Conservation (phyloP, 1,284 basidiomycete species). For the Heliocybe sulcata region DNA sequence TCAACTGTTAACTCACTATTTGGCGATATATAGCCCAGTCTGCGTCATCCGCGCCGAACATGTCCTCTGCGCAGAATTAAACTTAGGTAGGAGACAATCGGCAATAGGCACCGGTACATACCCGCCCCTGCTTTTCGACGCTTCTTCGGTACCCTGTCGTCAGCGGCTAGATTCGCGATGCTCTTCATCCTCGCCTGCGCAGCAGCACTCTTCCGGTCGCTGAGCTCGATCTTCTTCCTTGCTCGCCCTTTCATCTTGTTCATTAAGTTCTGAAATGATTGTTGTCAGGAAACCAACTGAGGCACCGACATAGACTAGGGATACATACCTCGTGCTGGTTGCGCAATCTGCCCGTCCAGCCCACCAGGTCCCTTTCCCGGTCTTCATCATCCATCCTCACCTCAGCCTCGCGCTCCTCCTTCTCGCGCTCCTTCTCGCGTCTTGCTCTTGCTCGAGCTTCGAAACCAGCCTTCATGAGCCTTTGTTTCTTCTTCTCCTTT, state of each 20-base stretch:
- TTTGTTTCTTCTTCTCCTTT: constrained; percentile 94
- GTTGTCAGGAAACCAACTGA: constrained; percentile 2
- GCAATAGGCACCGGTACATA: constrained; percentile 24
- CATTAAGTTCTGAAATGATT: constrained; percentile 59
- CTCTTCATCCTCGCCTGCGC: constrained; percentile 97
- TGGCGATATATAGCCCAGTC: constrained; percentile 99
- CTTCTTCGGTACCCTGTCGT: constrained; percentile 74
- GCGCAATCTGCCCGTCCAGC: constrained; percentile 68
- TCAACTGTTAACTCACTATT: constrained; percentile 48
- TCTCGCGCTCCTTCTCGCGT: constrained; percentile 85
- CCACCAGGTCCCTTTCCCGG: constrained; percentile 59
- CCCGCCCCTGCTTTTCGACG: constrained; percentile 74
- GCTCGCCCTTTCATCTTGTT: constrained; percentile 81
- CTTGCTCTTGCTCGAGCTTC: constrained; percentile 85
- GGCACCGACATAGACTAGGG: neutral
- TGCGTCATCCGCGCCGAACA: constrained; percentile 91
- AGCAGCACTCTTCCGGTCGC: constrained; percentile 88
- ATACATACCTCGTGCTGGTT: constrained; percentile 70
- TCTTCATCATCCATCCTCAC: constrained; percentile 76
- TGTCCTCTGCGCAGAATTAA: constrained; percentile 61
- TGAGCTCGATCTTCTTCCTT: constrained; percentile 77
- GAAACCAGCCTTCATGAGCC: constrained; percentile 89
- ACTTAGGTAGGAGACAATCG: neutral
- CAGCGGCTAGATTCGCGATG: constrained; percentile 87
- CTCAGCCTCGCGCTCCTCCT: constrained; percentile 68